Evolutionary conservation across 2,329 filamentous ascomycete genomes (phyloP).

Genomic region (Xylaria multiplex): DNA sequence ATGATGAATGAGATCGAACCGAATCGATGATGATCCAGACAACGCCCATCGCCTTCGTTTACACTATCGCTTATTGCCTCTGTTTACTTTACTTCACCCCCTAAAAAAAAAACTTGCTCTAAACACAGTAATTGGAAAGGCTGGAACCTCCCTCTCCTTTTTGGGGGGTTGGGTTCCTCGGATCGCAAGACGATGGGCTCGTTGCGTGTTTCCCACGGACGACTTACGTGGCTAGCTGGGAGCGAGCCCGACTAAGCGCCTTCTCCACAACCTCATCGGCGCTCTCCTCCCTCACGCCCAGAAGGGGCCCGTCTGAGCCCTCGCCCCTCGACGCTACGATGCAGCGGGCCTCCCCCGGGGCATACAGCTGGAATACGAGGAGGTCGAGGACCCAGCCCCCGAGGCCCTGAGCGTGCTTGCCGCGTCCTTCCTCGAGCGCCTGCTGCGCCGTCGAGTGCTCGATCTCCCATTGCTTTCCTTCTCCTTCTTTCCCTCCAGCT

Average conservation of each 20-base stretch:
- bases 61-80: no score
- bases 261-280: conserved; percentile 45
- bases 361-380: conserved; percentile 47
- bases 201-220: no score
- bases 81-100: no score
- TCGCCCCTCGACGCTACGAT: conserved; percentile 41
- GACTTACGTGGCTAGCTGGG: conserved; percentile 7
- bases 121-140: conserved; percentile 1
- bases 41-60: neutral
- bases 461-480: conserved; percentile 40
- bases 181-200: no score
- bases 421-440: conserved; percentile 38
- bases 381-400: conserved; percentile 46
- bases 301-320: conserved; percentile 43
- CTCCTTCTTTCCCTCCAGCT: neutral
- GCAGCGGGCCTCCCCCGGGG: conserved; percentile 45
- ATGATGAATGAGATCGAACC: neutral
- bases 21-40: neutral
- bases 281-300: conserved; percentile 45
- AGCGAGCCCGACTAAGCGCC: conserved; percentile 28
- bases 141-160: no score
- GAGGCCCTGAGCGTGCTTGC: conserved; percentile 39
- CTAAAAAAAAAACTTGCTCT: neutral
- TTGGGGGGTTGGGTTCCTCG: no score
- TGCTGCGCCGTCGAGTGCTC: conserved; percentile 34